Conservation (phyloP, 2,329 filamentous ascomycete species). For the Chrysoporthe deuterocubensis region DNA sequence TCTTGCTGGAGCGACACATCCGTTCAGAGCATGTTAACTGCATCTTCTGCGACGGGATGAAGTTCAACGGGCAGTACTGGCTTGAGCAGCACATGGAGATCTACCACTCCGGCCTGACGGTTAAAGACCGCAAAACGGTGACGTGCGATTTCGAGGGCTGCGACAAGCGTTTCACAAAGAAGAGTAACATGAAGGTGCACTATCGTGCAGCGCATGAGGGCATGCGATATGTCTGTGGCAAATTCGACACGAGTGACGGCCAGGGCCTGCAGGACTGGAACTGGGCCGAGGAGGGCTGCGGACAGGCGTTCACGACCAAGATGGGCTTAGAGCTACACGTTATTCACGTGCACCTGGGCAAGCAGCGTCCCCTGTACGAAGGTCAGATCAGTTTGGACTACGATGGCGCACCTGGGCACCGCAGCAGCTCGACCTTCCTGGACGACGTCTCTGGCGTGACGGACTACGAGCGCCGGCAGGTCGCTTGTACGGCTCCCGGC, state of each 20-base stretch:
- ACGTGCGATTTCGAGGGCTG: slow-evolving; percentile 72
- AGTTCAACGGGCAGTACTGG: slow-evolving; percentile 67
- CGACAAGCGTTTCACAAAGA: slow-evolving; percentile 77
- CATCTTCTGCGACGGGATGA: slow-evolving; percentile 68
- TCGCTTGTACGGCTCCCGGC: slow-evolving; percentile 47
- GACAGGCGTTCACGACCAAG: slow-evolving; percentile 76
- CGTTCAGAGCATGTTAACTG: slow-evolving; percentile 76
- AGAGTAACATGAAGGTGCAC: slow-evolving; percentile 82
- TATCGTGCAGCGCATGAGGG: slow-evolving; percentile 78
- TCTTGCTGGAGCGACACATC: slow-evolving; percentile 74
- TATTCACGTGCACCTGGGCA: slow-evolving; percentile 77
- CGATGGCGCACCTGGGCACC: not conserved
- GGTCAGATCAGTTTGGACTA: slow-evolving; percentile 4
- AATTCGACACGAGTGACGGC: slow-evolving; percentile 61
- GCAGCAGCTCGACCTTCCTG: slow-evolving; percentile 38
- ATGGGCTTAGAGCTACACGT: slow-evolving; percentile 82
- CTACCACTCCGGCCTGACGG: slow-evolving; percentile 66
- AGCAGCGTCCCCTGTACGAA: slow-evolving; percentile 45
- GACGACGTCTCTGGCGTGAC: slow-evolving; percentile 49
- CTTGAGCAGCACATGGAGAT: slow-evolving; percentile 80
- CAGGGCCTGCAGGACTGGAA: slow-evolving; percentile 67
- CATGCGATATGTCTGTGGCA: slow-evolving; percentile 77
- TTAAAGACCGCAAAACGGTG: slow-evolving; percentile 68
- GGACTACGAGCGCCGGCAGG: slow-evolving; percentile 44
- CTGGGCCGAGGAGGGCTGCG: slow-evolving; percentile 69